Conservation (phyloP, 805 yeast species). For the Lachancea lanzarotensis region DNA sequence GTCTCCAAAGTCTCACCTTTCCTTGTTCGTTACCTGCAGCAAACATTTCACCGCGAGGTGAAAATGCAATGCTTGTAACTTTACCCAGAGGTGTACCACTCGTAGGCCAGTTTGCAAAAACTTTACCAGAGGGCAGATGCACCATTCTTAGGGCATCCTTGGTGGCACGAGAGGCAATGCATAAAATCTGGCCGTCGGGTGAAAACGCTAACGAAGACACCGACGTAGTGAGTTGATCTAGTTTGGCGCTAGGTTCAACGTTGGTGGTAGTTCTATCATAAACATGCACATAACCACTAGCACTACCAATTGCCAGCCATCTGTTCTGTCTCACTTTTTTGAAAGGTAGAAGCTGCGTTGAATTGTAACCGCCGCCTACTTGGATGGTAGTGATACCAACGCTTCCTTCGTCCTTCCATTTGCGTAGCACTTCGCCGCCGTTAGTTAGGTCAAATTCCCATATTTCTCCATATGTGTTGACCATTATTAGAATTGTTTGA, state of each 20-base stretch:
- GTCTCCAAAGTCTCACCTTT: constrained; percentile 78
- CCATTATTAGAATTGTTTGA: constrained; percentile 42
- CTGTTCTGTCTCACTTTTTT: constrained; percentile 38
- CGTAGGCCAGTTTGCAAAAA: constrained; percentile 95
- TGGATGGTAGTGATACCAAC: constrained; percentile 73
- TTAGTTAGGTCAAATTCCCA: constrained; percentile 70
- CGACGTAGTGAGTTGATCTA: constrained; percentile 78
- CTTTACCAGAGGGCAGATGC: constrained; percentile 81
- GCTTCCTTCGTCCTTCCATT: constrained; percentile 86
- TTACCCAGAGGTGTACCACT: constrained; percentile 94
- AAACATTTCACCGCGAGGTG: constrained; percentile 75
- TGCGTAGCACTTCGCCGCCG: constrained; percentile 44
- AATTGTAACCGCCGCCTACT: constrained; percentile 51
- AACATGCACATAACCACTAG: constrained; percentile 81
- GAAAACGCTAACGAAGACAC: constrained; percentile 69
- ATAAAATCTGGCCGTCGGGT: constrained; percentile 82
- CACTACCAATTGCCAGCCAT: constrained; percentile 85
- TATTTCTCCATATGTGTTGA: constrained; percentile 76
- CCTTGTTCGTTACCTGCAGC: constrained; percentile 92
- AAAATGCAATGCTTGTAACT: constrained; percentile 73
- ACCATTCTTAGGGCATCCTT: constrained; percentile 81
- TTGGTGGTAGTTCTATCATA: constrained; percentile 51
- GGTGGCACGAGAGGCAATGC: constrained; percentile 77
- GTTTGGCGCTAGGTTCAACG: constrained; percentile 50
- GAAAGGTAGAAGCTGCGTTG: constrained; percentile 24